phyloP scores from a whole-genome alignment of 208 protist species.

The Leishmania braziliensis region DNA sequence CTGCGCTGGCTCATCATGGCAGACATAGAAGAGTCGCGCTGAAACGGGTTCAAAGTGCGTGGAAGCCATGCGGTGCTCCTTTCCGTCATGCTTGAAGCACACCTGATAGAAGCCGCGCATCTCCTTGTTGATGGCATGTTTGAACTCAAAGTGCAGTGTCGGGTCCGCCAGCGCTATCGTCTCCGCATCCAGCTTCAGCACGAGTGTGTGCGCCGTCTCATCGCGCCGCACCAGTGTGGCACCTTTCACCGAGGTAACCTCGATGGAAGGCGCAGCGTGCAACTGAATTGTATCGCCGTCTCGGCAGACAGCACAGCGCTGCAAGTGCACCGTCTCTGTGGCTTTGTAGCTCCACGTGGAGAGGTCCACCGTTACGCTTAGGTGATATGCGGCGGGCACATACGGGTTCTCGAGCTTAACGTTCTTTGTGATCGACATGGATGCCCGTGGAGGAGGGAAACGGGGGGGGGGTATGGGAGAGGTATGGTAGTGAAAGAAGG shows the following conservation, averaged over 20 bases:
- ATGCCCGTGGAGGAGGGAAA: neutral
- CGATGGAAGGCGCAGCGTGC: conserved; percentile 66
- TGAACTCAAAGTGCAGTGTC: conserved; percentile 72
- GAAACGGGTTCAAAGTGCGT: conserved; percentile 97
- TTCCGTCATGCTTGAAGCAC: conserved; percentile 63
- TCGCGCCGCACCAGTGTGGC: conserved; percentile 57
- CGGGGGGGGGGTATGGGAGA: neutral
- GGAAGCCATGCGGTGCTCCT: conserved; percentile 88
- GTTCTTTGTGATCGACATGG: conserved; percentile 10
- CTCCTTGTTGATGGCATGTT: conserved; percentile 85
- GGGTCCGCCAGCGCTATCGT: conserved; percentile 53
- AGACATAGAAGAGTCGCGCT: conserved; percentile 95
- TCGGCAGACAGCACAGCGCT: conserved; percentile 31
- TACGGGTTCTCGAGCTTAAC: conserved; percentile 85
- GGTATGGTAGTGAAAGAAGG: neutral
- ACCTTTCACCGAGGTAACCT: conserved; percentile 49
- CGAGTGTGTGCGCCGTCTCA: conserved; percentile 49
- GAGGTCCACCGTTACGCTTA: conserved; percentile 72
- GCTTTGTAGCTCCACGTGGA: conserved; percentile 73
- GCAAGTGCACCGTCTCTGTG: conserved; percentile 65
- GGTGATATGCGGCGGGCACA: conserved; percentile 66
- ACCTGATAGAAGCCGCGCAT: conserved; percentile 94
- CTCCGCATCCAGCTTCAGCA: conserved; percentile 58
- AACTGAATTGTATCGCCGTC: conserved; percentile 55
- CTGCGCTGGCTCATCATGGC: conserved; percentile 96